Evolutionary conservation across 352 stramenopile species (phyloP).

Genomic region (Pythium coloratum): DNA sequence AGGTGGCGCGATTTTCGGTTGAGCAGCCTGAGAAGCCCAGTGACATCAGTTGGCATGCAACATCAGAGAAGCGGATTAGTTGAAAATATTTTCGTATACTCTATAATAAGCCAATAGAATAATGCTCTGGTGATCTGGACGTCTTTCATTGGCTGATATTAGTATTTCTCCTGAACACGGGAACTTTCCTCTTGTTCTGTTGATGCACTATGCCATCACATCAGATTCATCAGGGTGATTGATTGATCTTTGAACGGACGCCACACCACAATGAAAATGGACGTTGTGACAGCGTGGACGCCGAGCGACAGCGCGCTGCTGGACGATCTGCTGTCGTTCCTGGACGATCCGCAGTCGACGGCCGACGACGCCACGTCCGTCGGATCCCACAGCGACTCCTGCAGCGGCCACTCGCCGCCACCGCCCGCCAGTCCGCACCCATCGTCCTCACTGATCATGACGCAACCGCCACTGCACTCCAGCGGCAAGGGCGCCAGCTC

Average conservation of each 20-base stretch:
- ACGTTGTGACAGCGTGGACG: neutral
- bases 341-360: neutral
- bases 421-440: neutral
- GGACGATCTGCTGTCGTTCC: slow-evolving; percentile 4
- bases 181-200: neutral
- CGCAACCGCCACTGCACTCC: neutral
- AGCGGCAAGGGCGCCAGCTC: neutral
- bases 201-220: neutral
- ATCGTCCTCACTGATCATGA: neutral
- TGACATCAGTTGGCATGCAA: no score
- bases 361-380: neutral
- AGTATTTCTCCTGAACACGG: neutral
- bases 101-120: no score
- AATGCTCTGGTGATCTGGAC: no score
- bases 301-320: neutral
- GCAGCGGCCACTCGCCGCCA: neutral
- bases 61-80: no score
- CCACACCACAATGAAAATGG: neutral
- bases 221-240: neutral
- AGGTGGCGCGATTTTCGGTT: no score
- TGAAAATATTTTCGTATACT: no score
- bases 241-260: neutral
- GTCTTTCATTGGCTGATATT: neutral
- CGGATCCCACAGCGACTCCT: neutral
- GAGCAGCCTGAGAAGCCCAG: no score